These are phyloP conservation scores for Ruellia speciosa DNA, from an alignment of 305 asterid genomes.

Conservation along the genomic window DNA sequence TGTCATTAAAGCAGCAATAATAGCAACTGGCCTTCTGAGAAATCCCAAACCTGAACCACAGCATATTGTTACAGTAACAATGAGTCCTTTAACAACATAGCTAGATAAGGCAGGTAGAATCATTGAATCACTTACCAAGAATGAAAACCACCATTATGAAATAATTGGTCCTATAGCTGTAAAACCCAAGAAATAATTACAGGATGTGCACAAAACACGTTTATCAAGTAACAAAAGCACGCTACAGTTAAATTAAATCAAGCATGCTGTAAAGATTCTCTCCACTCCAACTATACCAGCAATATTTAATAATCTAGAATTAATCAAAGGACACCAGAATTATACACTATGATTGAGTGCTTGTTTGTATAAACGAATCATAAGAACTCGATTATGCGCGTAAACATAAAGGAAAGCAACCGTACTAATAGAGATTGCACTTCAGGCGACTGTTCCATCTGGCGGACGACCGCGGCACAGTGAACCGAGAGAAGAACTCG, in stretches of 20 bases:
- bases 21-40: constrained; percentile 73
- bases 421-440: constrained; percentile 84
- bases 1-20: constrained; percentile 75
- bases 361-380: not conserved
- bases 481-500: constrained; percentile 71
- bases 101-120: not conserved
- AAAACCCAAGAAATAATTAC: constrained; percentile 12
- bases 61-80: not conserved
- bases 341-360: too few relatives aligned
- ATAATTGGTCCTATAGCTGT: constrained; percentile 93
- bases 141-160: constrained; percentile 68
- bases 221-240: not conserved
- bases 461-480: constrained; percentile 70
- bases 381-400: not conserved
- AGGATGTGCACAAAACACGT: not conserved
- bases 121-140: constrained; percentile 52
- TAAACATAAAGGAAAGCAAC: not conserved
- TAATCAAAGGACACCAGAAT: too few relatives aligned
- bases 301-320: too few relatives aligned
- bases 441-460: constrained; percentile 98
- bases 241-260: too few relatives aligned
- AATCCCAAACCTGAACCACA: constrained; percentile 60
- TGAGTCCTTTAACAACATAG: not conserved
- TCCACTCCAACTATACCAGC: too few relatives aligned
- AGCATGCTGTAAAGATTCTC: not conserved